Percentiles rank a stretch among this genome's conserved stretches.
Evolutionary conservation across 2,329 filamentous ascomycete species (phyloP).

Genomic region (Aspergillus nomiae): DNA sequence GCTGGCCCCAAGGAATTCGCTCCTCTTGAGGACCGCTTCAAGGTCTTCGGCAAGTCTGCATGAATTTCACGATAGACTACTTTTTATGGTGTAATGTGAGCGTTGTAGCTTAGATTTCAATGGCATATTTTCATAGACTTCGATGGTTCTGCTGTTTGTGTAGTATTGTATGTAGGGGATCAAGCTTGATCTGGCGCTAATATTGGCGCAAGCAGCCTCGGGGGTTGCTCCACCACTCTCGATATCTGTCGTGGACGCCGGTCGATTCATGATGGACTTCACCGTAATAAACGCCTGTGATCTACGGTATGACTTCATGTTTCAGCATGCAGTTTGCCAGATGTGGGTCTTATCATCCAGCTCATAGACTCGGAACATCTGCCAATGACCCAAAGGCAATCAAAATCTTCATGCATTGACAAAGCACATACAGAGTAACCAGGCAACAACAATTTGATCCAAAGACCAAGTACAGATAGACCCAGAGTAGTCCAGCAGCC

Average conservation of each 20-base stretch:
- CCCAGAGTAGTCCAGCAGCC: neutral
- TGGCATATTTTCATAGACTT: neutral
- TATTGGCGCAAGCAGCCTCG: too few species aligned
- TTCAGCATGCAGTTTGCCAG: neutral
- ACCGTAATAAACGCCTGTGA: neutral
- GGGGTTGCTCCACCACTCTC: neutral
- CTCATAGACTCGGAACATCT: too few species aligned
- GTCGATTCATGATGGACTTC: neutral
- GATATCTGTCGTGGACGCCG: neutral
- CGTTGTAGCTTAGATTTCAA: neutral
- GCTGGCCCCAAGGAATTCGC: constrained; percentile 30
- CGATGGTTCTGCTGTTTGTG: fast-evolving
- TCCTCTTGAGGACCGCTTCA: constrained; percentile 35
- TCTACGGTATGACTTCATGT: neutral
- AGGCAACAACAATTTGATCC: neutral
- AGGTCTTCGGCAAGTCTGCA: constrained; percentile 36
- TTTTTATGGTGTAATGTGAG: constrained; percentile 2
- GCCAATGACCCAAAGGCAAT: neutral
- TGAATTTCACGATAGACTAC: neutral
- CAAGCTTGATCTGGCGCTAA: neutral
- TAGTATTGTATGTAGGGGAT: neutral
- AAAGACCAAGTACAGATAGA: neutral
- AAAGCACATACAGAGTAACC: neutral
- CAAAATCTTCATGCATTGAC: neutral
- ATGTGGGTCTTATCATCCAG: neutral